A percentile compares a stretch with the other conserved stretches of the same genome.
Evolutionary conservation across 192 early-diverging fungal genomes (phyloP).

Genomic region (Linnemannia zychae): DNA sequence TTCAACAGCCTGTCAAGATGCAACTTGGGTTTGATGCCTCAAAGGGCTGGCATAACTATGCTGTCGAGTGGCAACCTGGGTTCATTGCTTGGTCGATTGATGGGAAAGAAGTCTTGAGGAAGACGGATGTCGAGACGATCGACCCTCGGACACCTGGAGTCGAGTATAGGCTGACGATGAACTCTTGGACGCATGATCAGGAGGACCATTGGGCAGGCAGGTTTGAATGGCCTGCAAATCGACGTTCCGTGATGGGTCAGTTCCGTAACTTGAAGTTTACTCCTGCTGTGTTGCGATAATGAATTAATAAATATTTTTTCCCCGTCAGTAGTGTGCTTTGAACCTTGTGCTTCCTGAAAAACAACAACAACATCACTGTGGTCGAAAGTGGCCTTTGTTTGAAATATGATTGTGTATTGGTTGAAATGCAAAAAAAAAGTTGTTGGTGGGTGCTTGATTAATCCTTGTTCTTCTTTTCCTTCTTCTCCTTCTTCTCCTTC

Average conservation of each 20-base stretch:
- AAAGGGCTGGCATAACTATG: constrained; percentile 1
- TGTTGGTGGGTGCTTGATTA: not conserved
- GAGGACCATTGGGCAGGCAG: constrained; percentile 37
- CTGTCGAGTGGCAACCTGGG: not conserved
- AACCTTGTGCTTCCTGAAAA: no score
- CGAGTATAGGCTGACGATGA: constrained; percentile 21
- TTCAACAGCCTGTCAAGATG: not conserved
- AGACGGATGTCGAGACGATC: not conserved
- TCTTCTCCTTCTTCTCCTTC: constrained; percentile 53
- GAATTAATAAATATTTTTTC: not conserved
- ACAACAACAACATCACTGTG: no score
- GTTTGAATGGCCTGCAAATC: constrained; percentile 18
- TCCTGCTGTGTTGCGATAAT: not conserved
- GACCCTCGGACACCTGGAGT: not conserved
- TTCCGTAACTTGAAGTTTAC: constrained; percentile 34
- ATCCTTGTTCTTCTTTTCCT: constrained; percentile 53
- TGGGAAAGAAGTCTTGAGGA: not conserved
- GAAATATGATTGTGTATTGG: constrained; percentile 1
- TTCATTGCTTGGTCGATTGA: constrained; percentile 14
- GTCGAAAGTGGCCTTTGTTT: not conserved
- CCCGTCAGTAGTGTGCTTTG: not conserved
- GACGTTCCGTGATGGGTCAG: not conserved
- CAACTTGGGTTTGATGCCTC: constrained; percentile 1
- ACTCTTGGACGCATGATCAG: constrained; percentile 38
- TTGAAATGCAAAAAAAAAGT: not conserved